Conservation (phyloP, 257 asterid species). For the Fraxinus anomala region DNA sequence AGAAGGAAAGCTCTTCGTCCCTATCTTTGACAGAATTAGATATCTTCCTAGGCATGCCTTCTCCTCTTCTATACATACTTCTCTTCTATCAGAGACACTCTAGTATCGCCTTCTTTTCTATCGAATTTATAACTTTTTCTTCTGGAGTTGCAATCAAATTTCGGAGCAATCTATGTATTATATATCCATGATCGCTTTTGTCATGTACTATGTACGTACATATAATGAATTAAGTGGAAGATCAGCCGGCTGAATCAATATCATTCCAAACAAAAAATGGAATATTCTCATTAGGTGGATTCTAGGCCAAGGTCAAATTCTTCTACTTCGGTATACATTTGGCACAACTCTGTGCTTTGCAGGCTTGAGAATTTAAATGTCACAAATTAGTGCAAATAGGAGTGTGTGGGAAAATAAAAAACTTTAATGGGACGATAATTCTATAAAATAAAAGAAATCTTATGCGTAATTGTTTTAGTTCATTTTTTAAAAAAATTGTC, state of each 20-base stretch:
- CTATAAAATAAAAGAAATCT: too few relatives aligned
- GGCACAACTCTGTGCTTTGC: slow-evolving; percentile 30
- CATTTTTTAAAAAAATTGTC: too few relatives aligned
- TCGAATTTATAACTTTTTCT: neutral
- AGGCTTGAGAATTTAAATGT: slow-evolving; percentile 1
- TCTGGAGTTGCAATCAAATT: neutral
- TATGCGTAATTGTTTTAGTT: too few relatives aligned
- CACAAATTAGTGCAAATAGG: too few relatives aligned
- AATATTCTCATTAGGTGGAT: neutral
- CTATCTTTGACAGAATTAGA: slow-evolving; percentile 44
- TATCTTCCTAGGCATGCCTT: slow-evolving; percentile 21
- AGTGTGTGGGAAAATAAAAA: too few relatives aligned
- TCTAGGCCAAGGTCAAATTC: slow-evolving; percentile 1
- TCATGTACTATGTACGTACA: neutral
- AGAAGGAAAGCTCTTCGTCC: slow-evolving; percentile 74
- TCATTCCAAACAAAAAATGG: neutral
- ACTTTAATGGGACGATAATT: too few relatives aligned
- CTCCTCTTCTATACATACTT: slow-evolving; percentile 42
- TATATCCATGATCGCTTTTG: neutral
- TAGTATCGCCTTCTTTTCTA: neutral
- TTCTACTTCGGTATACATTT: slow-evolving; percentile 16
- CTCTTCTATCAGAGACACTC: neutral
- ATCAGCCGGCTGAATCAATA: slow-evolving; percentile 29
- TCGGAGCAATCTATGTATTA: slow-evolving; percentile 22
- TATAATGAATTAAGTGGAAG: neutral